These are phyloP conservation scores for Debaryomyces subglobosus DNA, from an alignment of 1,139 yeast genomes.

Conservation along the genomic window DNA sequence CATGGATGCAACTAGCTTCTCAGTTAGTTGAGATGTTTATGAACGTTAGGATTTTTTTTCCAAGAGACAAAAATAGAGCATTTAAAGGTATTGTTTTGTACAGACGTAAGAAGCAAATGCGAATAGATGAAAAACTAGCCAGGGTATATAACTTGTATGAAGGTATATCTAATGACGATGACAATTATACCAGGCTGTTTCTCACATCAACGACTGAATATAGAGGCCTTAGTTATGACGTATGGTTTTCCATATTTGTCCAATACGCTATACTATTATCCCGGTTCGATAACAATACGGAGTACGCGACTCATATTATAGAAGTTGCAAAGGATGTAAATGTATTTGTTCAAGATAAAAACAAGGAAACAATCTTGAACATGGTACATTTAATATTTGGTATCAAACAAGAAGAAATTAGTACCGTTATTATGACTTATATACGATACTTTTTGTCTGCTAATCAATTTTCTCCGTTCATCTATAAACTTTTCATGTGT, in stretches of 20 bases:
- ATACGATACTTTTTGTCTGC: constrained; percentile 65
- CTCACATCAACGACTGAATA: constrained; percentile 56
- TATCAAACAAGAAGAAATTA: constrained; percentile 52
- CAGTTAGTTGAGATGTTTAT: constrained; percentile 83
- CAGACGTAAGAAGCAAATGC: constrained; percentile 61
- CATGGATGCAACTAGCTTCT: constrained; percentile 86
- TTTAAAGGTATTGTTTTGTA: constrained; percentile 71
- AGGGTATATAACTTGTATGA: constrained; percentile 68
- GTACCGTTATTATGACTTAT: constrained; percentile 50
- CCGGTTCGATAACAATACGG: constrained; percentile 57
- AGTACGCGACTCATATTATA: constrained; percentile 70
- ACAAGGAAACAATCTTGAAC: constrained; percentile 57
- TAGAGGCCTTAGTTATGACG: constrained; percentile 74
- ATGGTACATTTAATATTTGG: constrained; percentile 71
- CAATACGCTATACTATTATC: constrained; percentile 72
- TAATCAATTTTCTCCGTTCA: constrained; percentile 75
- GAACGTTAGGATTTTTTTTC: constrained; percentile 75
- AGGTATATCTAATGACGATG: constrained; percentile 52
- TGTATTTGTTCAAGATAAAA: constrained; percentile 69
- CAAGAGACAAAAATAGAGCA: constrained; percentile 67
- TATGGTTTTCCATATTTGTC: constrained; percentile 86
- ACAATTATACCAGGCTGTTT: constrained; percentile 33
- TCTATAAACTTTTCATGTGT: constrained; percentile 66
- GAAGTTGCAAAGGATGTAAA: constrained; percentile 76
- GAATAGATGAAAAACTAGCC: constrained; percentile 71